These are phyloP conservation scores for Phenoliferia sp. DNA, from an alignment of 1,284 basidiomycete species.

Conservation along the genomic window DNA sequence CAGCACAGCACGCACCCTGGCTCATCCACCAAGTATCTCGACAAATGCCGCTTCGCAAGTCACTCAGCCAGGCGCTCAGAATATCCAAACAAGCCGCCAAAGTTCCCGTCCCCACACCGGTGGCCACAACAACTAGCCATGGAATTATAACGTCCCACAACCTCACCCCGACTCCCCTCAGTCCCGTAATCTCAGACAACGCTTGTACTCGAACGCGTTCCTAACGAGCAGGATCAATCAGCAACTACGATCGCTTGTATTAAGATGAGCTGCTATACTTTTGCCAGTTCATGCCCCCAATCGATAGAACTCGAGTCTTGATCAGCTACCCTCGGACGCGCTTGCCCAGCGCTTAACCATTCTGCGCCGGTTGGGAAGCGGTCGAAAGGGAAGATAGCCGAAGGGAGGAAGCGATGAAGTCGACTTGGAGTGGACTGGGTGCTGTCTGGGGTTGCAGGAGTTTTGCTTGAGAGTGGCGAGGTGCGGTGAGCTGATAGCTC, in stretches of 20 bases:
- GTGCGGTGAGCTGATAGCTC: not conserved
- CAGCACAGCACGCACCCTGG: constrained; percentile 64
- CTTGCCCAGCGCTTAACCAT: not conserved
- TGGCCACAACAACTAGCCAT: constrained; percentile 63
- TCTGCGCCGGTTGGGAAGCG: not conserved
- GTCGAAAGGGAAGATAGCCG: constrained; percentile 1
- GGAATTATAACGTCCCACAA: constrained; percentile 57
- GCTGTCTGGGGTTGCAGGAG: not conserved
- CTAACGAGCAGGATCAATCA: not conserved
- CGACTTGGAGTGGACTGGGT: too few relatives aligned
- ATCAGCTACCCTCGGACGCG: not conserved
- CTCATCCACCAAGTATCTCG: constrained; percentile 68
- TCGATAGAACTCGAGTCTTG: constrained; percentile 43
- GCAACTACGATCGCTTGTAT: not conserved
- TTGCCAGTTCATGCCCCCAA: constrained; percentile 53
- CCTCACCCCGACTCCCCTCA: constrained; percentile 45
- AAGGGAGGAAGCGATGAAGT: constrained; percentile 1
- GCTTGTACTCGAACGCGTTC: not conserved
- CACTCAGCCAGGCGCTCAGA: constrained; percentile 67
- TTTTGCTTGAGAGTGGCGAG: not conserved
- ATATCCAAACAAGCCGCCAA: constrained; percentile 69
- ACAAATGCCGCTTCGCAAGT: constrained; percentile 65
- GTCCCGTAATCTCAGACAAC: not conserved
- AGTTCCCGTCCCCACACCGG: constrained; percentile 48
- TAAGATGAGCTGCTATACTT: constrained; percentile 12